Evolutionary conservation across 2,329 filamentous ascomycete genomes (phyloP), one percentile per base, ranked within the genome.

Genomic region (Graphium sp.): DNA sequence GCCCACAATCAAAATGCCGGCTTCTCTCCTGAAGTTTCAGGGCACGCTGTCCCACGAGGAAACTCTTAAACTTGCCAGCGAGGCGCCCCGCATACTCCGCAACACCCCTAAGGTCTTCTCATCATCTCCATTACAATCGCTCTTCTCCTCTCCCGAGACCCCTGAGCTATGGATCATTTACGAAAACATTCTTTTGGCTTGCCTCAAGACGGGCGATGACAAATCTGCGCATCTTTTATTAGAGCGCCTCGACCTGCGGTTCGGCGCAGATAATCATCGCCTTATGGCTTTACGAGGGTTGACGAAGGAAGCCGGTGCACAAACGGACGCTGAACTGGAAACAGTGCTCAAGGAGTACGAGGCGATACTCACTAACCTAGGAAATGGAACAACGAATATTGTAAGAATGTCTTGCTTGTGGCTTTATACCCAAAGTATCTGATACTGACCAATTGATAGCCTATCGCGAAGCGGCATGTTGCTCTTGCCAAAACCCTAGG

Each of bases 161-260:
- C 62, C 79, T 31, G 83, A 92, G 38, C 63, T 81, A 45, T 95
- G 87, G 84, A 67, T 67, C 11, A 71, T 70, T 24, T 80, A 89
- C 51, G 87, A 95, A 55, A 89, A 92, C 46, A 65, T 95, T 12
- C 59, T 95, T 39, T 58, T 89, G 19, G 73, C 83, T 18, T 89
- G 81, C 43, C 66, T 98, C 21, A 77, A 81, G 28, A 84, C 81
- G 1, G 79, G 81, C 30, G 81, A 95, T 49, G 77, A 91, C 41
- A 58, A 70, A 37, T 70, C 80, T 15, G 89, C 89, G 15, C 70
- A 72, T 38, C 50, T 73, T 40, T 81, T 80, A 45, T 63, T 95
- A 21, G 69, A 80, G 43, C 69, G 75, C 35, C 64, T 98, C 25
- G 73, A 72, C 5, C 59, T 67, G 34, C 78, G 89, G 27, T 98